Evolutionary conservation across 768 basidiomycete species (phyloP).

Genomic region (Rhizopogon vulgaris): DNA sequence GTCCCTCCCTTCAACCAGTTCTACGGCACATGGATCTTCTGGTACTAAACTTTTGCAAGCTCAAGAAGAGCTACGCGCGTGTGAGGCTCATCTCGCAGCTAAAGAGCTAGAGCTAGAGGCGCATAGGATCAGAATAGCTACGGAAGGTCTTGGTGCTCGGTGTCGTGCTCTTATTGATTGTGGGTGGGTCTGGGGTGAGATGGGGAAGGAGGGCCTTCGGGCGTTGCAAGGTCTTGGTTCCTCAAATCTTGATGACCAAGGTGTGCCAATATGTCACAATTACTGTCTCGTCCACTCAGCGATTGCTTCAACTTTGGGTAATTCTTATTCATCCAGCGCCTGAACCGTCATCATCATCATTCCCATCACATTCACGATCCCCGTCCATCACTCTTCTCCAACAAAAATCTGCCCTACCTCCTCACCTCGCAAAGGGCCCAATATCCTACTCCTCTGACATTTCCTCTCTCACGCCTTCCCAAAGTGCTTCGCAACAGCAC

Average conservation of each 20-base stretch:
- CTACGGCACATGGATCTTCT: slow-evolving; percentile 13
- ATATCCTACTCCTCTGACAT: slow-evolving; percentile 39
- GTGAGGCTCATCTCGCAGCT: slow-evolving; percentile 63
- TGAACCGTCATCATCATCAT: slow-evolving; percentile 1
- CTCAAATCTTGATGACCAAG: not conserved
- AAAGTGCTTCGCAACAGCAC: slow-evolving; percentile 58
- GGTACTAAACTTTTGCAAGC: slow-evolving; percentile 53
- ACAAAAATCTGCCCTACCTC: slow-evolving; percentile 7
- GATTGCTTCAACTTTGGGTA: too few relatives aligned
- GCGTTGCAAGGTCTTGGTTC: slow-evolving; percentile 14
- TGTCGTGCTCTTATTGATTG: slow-evolving; percentile 64
- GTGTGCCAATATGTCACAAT: not conserved
- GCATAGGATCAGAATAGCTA: slow-evolving; percentile 47
- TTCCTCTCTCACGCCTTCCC: slow-evolving; percentile 70
- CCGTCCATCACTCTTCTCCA: not conserved
- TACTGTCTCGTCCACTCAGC: not conserved
- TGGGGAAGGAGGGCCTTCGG: slow-evolving; percentile 56
- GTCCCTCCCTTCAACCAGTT: slow-evolving; percentile 31
- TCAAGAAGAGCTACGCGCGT: slow-evolving; percentile 76
- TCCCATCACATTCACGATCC: slow-evolving; percentile 1
- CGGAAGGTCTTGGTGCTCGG: slow-evolving; percentile 56
- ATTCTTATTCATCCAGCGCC: not conserved
- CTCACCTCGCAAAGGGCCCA: slow-evolving; percentile 8
- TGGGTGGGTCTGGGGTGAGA: slow-evolving; percentile 61
- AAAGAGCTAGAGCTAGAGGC: slow-evolving; percentile 62